Base-by-base conservation (phyloP, 2,329 filamentous ascomycete genomes). In the Pseudogymnoascus pannorum region DNA sequence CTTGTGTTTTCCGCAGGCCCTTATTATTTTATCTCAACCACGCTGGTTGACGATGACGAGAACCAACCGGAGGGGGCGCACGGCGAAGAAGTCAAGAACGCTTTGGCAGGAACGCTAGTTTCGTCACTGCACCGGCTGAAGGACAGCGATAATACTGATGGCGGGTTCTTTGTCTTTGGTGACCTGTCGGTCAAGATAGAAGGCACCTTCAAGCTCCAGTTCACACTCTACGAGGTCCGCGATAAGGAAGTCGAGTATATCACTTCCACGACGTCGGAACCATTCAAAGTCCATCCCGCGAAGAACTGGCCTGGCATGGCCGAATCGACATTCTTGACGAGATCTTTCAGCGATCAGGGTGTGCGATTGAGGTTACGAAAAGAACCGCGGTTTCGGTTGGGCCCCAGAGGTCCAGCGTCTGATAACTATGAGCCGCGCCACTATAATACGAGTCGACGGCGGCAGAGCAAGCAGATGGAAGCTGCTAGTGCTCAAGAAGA, bases 91-190 rank as follows among this genome's bases (percentile, higher is more conserved):
- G 64, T 69, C 33, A 72, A 73, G 58, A 83, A 81, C 63, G 80
- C 83, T 48, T 75, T 92, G 63, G 81, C 86, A 36, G 91, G 91
- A 7, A 89, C 87, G 4, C 78, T 89, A 42, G 87, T 89, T 4
- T 95, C 91, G 1, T 95, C 91, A 7, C 79, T 94, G 57, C 89
- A 95, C 73, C 83, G 89, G 60, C 77, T 95, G 60, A 93, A 94
- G 72, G 89, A 95, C 71, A 80, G 84, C 2, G 81, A 87, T 68
- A 92, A 92, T 70, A 79, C 78, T 76, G 90, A 94, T 73, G 88
- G 88, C 9, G 91, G 87, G 0, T 95, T 92, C 75, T 96, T 96
- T 70, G 87, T 96, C n/a, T 96, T 95, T 73, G 89, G 89, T 4
- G 91, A 96, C 73, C 78, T 96, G 20, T 94, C 90, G 0, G 85